These are phyloP conservation scores for Bryoerythrophyllum caledonicum DNA, from an alignment of 225 moss, liverwort and hornwort genomes.

Conservation along the genomic window DNA sequence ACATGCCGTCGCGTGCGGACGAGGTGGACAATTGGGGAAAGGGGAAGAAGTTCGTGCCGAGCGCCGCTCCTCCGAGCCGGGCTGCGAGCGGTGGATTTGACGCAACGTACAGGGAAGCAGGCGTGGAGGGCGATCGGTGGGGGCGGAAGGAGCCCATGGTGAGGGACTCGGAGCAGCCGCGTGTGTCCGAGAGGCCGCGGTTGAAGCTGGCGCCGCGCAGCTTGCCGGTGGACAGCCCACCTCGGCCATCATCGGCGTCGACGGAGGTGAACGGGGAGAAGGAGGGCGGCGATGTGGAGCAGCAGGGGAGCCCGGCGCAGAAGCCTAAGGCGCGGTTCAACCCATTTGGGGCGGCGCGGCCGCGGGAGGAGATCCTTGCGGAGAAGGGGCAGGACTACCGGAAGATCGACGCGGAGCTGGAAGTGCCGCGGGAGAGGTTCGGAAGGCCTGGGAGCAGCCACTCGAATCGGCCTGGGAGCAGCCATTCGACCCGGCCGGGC, in stretches of 20 bases:
- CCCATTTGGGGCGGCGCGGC: constrained; percentile 79
- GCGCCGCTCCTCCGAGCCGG: constrained; percentile 49
- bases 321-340: constrained; percentile 73
- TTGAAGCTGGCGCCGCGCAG: constrained; percentile 75
- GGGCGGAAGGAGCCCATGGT: constrained; percentile 56
- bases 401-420: constrained; percentile 85
- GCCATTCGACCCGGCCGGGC: constrained; percentile 84
- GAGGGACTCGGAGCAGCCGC: constrained; percentile 47
- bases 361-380: constrained; percentile 92
- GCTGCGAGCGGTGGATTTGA: constrained; percentile 68
- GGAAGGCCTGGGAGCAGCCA: constrained; percentile 90
- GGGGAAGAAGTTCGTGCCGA: constrained; percentile 82
- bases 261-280: constrained; percentile 57
- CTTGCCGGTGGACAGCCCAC: constrained; percentile 54
- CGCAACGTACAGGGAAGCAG: constrained; percentile 71
- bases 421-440: constrained; percentile 59
- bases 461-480: constrained; percentile 72
- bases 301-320: constrained; percentile 43
- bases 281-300: constrained; percentile 41
- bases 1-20: constrained; percentile 75
- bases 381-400: constrained; percentile 98
- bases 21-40: constrained; percentile 94
- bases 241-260: constrained; percentile 35
- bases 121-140: constrained; percentile 73
- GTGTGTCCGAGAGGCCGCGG: constrained; percentile 68